Percentiles rank a stretch among this genome's conserved stretches.
Evolutionary conservation across 768 basidiomycete species (phyloP).

Genomic region (Podaxis mareebaensis): DNA sequence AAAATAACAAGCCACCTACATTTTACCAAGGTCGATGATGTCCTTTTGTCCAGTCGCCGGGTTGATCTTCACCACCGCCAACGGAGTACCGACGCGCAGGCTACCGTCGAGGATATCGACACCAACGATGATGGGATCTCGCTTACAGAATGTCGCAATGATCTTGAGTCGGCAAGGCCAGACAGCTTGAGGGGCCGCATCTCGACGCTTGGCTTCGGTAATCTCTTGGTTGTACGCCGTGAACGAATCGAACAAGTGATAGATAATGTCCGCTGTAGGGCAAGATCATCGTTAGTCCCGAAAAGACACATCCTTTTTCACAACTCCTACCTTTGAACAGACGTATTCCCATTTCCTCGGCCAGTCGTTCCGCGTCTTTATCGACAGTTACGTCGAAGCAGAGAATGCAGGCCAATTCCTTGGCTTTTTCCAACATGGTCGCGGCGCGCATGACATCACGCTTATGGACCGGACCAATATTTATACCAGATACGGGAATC

Average conservation of each 20-base stretch:
- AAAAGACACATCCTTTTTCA: neutral
- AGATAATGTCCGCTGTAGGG: slow-evolving; percentile 90
- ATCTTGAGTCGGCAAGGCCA: slow-evolving; percentile 95
- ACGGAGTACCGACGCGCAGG: slow-evolving; percentile 87
- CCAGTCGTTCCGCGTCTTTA: slow-evolving; percentile 88
- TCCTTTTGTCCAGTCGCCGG: slow-evolving; percentile 87
- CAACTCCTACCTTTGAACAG: slow-evolving; percentile 80
- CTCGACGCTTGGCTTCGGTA: slow-evolving; percentile 85
- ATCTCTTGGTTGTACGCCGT: slow-evolving; percentile 93
- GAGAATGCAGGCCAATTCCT: slow-evolving; percentile 92
- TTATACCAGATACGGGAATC: slow-evolving; percentile 96
- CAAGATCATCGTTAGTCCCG: slow-evolving; percentile 13
- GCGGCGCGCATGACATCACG: slow-evolving; percentile 91
- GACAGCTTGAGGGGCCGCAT: slow-evolving; percentile 92
- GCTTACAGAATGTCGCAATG: slow-evolving; percentile 93
- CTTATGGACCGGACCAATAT: slow-evolving; percentile 96
- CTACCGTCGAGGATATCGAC: slow-evolving; percentile 95
- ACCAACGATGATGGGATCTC: slow-evolving; percentile 96
- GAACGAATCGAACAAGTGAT: slow-evolving; percentile 96
- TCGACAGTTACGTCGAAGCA: slow-evolving; percentile 96
- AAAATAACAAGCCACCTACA: slow-evolving; percentile 53
- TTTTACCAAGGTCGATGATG: slow-evolving; percentile 89
- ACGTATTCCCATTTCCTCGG: slow-evolving; percentile 91
- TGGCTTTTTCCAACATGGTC: slow-evolving; percentile 94
- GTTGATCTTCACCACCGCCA: slow-evolving; percentile 94